Conservation (phyloP, 768 basidiomycete genomes). For the Calocybe gangraenosa region DNA sequence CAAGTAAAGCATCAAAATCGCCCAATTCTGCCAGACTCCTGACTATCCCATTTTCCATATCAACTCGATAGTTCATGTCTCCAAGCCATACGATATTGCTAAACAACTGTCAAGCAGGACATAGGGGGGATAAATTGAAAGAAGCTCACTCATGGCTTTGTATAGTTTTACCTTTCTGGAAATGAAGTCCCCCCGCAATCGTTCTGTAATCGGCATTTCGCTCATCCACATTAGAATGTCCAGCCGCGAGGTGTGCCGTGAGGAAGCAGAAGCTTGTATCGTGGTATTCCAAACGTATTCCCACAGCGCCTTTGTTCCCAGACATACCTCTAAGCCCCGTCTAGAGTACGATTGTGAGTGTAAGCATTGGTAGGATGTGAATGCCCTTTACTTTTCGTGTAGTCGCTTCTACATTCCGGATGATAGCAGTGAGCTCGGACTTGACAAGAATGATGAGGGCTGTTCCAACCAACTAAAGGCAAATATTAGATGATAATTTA, state of each 20-base stretch:
- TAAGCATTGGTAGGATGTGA: background rate
- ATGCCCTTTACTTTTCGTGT: constrained; percentile 69
- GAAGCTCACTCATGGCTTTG: constrained; percentile 79
- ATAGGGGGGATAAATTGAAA: constrained; percentile 1
- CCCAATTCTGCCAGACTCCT: constrained; percentile 59
- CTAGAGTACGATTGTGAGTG: constrained; percentile 28
- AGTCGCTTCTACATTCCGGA: constrained; percentile 89
- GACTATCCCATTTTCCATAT: constrained; percentile 79
- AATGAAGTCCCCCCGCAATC: constrained; percentile 78
- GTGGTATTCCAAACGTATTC: constrained; percentile 86
- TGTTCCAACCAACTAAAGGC: constrained; percentile 83
- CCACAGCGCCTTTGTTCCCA: constrained; percentile 96
- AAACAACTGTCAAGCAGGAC: background rate
- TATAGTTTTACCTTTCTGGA: constrained; percentile 86
- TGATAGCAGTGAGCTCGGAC: constrained; percentile 66
- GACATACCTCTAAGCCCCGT: constrained; percentile 92
- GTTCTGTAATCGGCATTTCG: constrained; percentile 91
- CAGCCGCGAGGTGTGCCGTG: constrained; percentile 96
- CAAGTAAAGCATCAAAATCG: constrained; percentile 70
- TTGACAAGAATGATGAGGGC: constrained; percentile 85
- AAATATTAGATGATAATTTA: constrained; percentile 8
- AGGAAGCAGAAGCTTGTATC: constrained; percentile 94
- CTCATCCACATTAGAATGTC: constrained; percentile 85
- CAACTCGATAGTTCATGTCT: constrained; percentile 94
- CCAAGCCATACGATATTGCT: constrained; percentile 94